Percentiles rank a stretch among this genome's conserved stretches.
phyloP scores from a whole-genome alignment of 2,329 filamentous ascomycete species.

The Helicocarpus griseus region DNA sequence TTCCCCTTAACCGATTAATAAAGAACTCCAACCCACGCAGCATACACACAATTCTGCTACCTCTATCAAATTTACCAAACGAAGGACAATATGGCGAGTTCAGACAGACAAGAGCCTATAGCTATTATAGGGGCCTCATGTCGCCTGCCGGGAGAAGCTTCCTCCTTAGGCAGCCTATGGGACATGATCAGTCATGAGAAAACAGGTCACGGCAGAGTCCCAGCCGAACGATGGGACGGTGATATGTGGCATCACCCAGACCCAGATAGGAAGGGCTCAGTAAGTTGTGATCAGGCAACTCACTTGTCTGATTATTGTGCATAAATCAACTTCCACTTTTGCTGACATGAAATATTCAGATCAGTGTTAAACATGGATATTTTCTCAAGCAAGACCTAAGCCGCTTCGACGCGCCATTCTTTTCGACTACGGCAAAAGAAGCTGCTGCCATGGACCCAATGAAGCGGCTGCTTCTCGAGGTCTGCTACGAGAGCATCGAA shows the following conservation, averaged over 20 bases:
- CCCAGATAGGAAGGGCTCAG: background rate
- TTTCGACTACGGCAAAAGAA: conserved; percentile 10
- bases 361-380: conserved; percentile 6
- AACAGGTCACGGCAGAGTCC: conserved; percentile 14
- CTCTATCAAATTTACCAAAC: background rate
- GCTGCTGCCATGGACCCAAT: conserved; percentile 16
- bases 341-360: background rate
- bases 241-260: conserved; percentile 15
- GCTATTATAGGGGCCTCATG: conserved; percentile 33
- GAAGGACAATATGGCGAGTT: background rate
- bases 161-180: conserved; percentile 18
- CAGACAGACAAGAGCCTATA: conserved; percentile 13
- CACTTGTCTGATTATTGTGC: background rate
- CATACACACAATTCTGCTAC: background rate
- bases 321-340: background rate
- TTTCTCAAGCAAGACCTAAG: conserved; percentile 9
- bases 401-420: conserved; percentile 12
- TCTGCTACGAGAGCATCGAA: conserved; percentile 11
- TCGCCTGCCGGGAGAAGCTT: conserved; percentile 22
- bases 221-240: conserved; percentile 13
- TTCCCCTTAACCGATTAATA: no score
- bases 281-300: background rate
- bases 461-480: conserved; percentile 15
- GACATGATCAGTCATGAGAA: conserved; percentile 17
- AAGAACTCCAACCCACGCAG: background rate